Percentiles rank a stretch among this genome's conserved stretches.
These are phyloP conservation scores for Gracilariopsis chorda DNA, from an alignment of 23 red algal species.

Conservation along the genomic window DNA sequence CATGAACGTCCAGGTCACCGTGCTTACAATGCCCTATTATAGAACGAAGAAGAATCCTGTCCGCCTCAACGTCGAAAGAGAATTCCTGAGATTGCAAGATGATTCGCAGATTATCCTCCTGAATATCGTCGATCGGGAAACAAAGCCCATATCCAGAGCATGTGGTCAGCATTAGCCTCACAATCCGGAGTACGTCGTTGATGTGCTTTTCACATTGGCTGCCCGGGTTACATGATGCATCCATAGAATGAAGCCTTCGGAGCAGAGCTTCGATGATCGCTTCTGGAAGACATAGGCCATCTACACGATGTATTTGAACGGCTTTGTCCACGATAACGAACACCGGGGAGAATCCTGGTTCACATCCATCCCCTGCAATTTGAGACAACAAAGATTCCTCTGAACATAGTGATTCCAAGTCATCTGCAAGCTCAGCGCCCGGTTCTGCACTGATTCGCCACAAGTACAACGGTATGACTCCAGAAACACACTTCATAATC, in stretches of 20 bases:
- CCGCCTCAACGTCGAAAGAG: not conserved
- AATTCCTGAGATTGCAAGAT: not conserved
- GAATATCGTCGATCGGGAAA: not conserved
- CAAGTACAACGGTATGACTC: not conserved
- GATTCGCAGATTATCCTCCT: not conserved
- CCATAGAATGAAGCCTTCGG: not conserved
- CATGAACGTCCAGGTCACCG: not conserved
- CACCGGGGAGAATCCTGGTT: not conserved
- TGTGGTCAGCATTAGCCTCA: not conserved
- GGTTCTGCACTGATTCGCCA: not conserved
- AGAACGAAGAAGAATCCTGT: not conserved
- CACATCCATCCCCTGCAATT: not conserved
- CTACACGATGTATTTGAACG: not conserved
- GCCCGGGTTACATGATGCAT: no score
- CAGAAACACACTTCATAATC: not conserved
- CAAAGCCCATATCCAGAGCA: not conserved
- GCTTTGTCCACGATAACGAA: slow-evolving; percentile 19
- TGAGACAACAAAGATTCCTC: not conserved
- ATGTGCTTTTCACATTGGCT: not conserved
- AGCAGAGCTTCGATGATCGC: not conserved
- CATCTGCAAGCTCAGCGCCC: no score
- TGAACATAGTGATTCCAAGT: not conserved
- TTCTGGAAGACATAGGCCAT: not conserved
- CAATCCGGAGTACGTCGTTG: not conserved
- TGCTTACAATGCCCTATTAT: not conserved